These are phyloP conservation scores for Pyrrhoderma noxium DNA, from an alignment of 1,284 basidiomycete genomes.

Conservation along the genomic window DNA sequence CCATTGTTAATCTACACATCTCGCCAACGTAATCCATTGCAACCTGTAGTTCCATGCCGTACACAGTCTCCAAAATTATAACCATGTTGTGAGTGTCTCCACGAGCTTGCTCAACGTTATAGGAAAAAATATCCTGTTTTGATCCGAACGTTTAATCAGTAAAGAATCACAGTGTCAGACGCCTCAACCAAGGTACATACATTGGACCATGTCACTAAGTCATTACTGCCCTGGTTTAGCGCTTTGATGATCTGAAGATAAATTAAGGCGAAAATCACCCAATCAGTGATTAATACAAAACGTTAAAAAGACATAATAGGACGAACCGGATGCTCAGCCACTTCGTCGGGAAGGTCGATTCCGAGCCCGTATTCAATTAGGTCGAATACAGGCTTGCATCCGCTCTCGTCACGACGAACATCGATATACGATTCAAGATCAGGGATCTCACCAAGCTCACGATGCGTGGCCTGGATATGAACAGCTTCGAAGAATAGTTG, in stretches of 20 bases:
- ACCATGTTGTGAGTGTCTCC: slow-evolving; percentile 40
- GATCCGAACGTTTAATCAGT: background rate
- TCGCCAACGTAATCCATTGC: slow-evolving; percentile 36
- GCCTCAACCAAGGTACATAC: slow-evolving; percentile 24
- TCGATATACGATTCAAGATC: slow-evolving; percentile 35
- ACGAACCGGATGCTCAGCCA: slow-evolving; percentile 29
- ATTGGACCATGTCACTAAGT: slow-evolving; percentile 37
- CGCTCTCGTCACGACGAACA: slow-evolving; percentile 29
- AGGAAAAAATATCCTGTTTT: slow-evolving; percentile 37
- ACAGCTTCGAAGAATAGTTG: slow-evolving; percentile 34
- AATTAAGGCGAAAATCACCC: slow-evolving; percentile 11
- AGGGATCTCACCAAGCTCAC: slow-evolving; percentile 27
- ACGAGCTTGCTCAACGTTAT: slow-evolving; percentile 36
- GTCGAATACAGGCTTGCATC: slow-evolving; percentile 34
- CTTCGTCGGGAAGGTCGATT: slow-evolving; percentile 33
- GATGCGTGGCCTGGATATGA: slow-evolving; percentile 29
- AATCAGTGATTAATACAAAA: slow-evolving; percentile 14
- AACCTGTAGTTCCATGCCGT: slow-evolving; percentile 32
- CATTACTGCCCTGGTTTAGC: slow-evolving; percentile 33
- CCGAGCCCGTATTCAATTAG: slow-evolving; percentile 35
- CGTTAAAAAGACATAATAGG: slow-evolving; percentile 2
- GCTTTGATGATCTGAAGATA: slow-evolving; percentile 25
- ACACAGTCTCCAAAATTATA: slow-evolving; percentile 25
- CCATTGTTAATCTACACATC: slow-evolving; percentile 32
- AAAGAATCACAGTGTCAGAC: background rate